Evolutionary conservation across 2,329 filamentous ascomycete genomes (phyloP).

Genomic region (Ceratocystis lukuohia): DNA sequence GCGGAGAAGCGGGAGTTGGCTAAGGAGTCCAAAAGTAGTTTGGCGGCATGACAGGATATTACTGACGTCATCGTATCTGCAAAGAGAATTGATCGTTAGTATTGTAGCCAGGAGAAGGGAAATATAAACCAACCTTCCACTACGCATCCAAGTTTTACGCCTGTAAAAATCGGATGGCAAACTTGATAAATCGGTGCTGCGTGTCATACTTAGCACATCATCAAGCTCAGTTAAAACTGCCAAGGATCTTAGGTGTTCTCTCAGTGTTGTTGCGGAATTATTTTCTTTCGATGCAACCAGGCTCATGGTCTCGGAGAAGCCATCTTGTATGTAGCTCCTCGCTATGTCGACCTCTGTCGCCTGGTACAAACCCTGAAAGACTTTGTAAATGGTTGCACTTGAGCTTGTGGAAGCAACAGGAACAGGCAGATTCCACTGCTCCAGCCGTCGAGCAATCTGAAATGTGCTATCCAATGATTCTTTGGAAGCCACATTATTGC

Average conservation of each 20-base stretch:
- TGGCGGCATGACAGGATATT: slow-evolving; percentile 72
- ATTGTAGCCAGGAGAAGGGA: slow-evolving; percentile 21
- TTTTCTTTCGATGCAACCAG: slow-evolving; percentile 38
- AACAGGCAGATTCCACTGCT: slow-evolving; percentile 81
- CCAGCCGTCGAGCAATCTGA: slow-evolving; percentile 64
- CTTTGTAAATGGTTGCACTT: slow-evolving; percentile 60
- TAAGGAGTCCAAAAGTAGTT: slow-evolving; percentile 67
- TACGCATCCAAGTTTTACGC: slow-evolving; percentile 67
- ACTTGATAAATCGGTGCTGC: slow-evolving; percentile 45
- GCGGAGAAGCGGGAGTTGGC: slow-evolving; percentile 52
- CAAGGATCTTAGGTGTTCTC: slow-evolving; percentile 46
- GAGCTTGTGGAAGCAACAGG: slow-evolving; percentile 50
- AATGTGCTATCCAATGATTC: slow-evolving; percentile 59
- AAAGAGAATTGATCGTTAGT: slow-evolving; percentile 13
- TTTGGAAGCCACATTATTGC: slow-evolving; percentile 38
- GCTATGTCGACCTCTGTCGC: slow-evolving; percentile 44
- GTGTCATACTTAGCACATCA: slow-evolving; percentile 53
- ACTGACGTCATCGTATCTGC: slow-evolving; percentile 61
- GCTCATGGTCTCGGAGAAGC: slow-evolving; percentile 47
- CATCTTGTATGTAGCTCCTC: slow-evolving; percentile 46
- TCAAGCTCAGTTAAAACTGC: slow-evolving; percentile 71
- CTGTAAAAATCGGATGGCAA: slow-evolving; percentile 50
- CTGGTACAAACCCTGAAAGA: slow-evolving; percentile 65
- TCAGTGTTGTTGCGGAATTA: slow-evolving; percentile 37
- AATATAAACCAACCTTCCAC: slow-evolving; percentile 49